Evolutionary conservation across 164 flowering plant genomes (phyloP).

Genomic region (Amborella trichopoda): DNA sequence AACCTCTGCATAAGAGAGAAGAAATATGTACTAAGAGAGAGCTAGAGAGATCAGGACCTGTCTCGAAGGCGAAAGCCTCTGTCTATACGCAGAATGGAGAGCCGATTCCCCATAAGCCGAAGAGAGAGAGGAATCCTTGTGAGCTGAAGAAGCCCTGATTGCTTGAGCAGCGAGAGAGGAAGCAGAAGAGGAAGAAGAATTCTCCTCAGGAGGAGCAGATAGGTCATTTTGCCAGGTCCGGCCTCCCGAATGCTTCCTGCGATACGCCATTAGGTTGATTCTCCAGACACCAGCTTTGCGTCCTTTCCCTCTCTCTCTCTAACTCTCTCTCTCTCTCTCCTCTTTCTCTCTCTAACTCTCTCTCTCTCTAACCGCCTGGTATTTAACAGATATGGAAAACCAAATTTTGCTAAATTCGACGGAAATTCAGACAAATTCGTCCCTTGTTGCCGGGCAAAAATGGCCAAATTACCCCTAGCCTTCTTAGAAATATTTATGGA

Average conservation of each 20-base stretch:
- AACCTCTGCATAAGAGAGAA: background rate
- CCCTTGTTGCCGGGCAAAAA: no score
- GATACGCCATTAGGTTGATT: constrained; percentile 30
- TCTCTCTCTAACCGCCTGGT: no score
- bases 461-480: no score
- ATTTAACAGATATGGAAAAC: no score
- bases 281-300: background rate
- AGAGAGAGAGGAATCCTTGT: constrained; percentile 45
- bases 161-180: constrained; percentile 76
- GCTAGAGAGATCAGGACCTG: constrained; percentile 4
- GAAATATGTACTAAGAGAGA: background rate
- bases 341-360: no score
- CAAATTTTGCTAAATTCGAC: no score
- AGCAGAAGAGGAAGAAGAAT: constrained; percentile 9
- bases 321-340: background rate
- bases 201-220: constrained; percentile 9
- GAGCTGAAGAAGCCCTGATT: constrained; percentile 72
- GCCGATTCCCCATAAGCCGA: constrained; percentile 41
- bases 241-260: constrained; percentile 29
- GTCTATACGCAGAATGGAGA: constrained; percentile 13
- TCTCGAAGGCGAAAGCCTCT: constrained; percentile 15
- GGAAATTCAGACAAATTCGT: no score
- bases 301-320: background rate
- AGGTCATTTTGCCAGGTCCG: constrained; percentile 4
- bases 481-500: no score